A percentile compares a stretch with the other conserved stretches of the same genome.
Evolutionary conservation across 2,329 filamentous ascomycete species (phyloP).

Genomic region (Aspergillus awamori): DNA sequence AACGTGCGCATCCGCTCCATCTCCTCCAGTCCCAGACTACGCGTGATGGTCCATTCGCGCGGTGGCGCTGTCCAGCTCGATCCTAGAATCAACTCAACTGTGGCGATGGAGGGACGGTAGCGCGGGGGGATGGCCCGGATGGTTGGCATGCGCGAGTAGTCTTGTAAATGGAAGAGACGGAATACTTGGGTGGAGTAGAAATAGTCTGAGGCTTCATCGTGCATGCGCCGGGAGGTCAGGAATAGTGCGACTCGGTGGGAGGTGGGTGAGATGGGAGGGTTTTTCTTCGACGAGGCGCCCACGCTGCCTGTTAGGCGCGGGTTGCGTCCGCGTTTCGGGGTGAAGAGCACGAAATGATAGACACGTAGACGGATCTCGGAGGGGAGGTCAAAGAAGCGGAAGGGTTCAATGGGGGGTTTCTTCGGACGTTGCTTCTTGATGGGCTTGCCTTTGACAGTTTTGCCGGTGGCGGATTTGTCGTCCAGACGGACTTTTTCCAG

Average conservation of each 20-base stretch:
- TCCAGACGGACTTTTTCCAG: conserved; percentile 30
- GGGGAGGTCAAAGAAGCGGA: conserved; percentile 57
- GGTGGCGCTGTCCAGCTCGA: conserved; percentile 63
- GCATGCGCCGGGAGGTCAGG: conserved; percentile 46
- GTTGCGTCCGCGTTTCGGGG: conserved; percentile 32
- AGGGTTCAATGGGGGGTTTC: conserved; percentile 32
- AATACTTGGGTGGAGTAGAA: conserved; percentile 58
- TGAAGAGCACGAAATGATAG: conserved; percentile 51
- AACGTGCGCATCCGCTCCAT: conserved; percentile 52
- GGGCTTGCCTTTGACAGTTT: conserved; percentile 14
- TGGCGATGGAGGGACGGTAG: conserved; percentile 56
- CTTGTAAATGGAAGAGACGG: conserved; percentile 56
- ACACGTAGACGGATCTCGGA: conserved; percentile 57
- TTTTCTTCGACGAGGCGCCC: conserved; percentile 41
- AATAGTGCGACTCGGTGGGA: conserved; percentile 45
- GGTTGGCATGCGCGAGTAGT: conserved; percentile 48
- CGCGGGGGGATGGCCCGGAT: conserved; percentile 54
- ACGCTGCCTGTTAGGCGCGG: conserved; percentile 35
- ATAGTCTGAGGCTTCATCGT: conserved; percentile 54
- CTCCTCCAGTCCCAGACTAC: conserved; percentile 53
- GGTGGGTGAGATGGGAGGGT: conserved; percentile 35
- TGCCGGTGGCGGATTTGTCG: conserved; percentile 21
- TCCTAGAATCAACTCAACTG: conserved; percentile 60
- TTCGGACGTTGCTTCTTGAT: conserved; percentile 15
- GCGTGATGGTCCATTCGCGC: conserved; percentile 55